Base-by-base conservation (phyloP, 345 rosid species). In the Gossypioides kirkii region DNA sequence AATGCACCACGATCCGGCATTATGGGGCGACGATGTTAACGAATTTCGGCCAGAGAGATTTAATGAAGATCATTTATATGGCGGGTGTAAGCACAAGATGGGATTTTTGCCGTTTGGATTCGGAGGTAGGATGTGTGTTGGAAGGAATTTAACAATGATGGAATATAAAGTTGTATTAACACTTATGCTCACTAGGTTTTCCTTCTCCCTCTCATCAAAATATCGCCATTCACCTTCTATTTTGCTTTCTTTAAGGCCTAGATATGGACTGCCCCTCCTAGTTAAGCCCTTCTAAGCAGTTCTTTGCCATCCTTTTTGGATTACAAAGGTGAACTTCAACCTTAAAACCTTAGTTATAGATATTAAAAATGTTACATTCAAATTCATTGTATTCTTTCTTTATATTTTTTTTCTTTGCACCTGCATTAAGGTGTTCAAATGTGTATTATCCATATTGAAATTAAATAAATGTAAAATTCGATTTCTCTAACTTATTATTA, bases 91-190 rank as follows among this genome's bases (percentile, higher is more conserved):
- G 38, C 88, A 82, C 77, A 91, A 87, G 79, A 94, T 94, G 98
- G 98, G 97, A 8, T 94, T 79, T 67, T 76, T 94, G 87, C 98
- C 98, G 0, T 94, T 94, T 70, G 98, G 98, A 36, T 94, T 94
- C 12, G 98, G 98, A 60, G 97, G 98, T 22, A 90, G 98, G 58
- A 91, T 90, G 98, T 94, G 98, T 64, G 74, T 94, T 0, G 98
- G 97, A 13, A 80, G 91, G 80, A 90, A 89, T 73, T 77, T 91
- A 87, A 77, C 85, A 0, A 76, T 62, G 42, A 87, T 90, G 93
- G 98, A 94, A 82, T 94, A 94, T 42, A 90, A 87, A 84, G 73
- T 87, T 69, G 93, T 90, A 3, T 69, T 94, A 41, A 84, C 94
- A 42, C 76, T 83, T 58, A 83, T 94, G 55, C 85, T 94, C 69